Conservation (phyloP, 306 rosid species). For the Cicer cuneatum region DNA sequence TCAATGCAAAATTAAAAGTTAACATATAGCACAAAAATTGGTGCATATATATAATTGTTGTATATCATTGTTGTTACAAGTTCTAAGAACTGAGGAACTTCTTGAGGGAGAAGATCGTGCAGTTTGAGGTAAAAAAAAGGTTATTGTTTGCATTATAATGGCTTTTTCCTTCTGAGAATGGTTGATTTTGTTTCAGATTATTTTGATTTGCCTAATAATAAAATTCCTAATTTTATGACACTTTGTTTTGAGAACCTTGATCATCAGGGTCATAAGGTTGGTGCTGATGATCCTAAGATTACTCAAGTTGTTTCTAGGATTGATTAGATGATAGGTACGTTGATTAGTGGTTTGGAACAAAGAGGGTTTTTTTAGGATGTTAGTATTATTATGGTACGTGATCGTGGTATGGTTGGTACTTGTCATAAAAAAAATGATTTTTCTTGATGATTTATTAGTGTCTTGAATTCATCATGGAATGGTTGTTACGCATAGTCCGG, state of each 20-base stretch:
- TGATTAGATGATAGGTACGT: conserved; percentile 82
- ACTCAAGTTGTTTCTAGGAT: conserved; percentile 79
- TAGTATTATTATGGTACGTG: conserved; percentile 78
- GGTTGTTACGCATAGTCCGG: conserved; percentile 69
- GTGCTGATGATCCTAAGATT: conserved; percentile 89
- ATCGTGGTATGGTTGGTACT: conserved; percentile 99
- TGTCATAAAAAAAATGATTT: conserved; percentile 84
- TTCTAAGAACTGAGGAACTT: no score
- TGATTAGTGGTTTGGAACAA: conserved; percentile 80
- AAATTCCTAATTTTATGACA: conserved; percentile 85
- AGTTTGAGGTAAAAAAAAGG: conserved; percentile 87
- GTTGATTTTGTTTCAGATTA: conserved; percentile 66
- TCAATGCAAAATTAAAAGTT: no score
- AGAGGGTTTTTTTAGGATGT: conserved; percentile 92
- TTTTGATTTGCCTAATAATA: conserved; percentile 73
- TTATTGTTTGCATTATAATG: conserved; percentile 64
- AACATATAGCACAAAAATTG: no score
- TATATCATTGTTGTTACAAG: no score
- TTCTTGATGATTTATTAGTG: conserved; percentile 72
- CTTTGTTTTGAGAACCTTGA: conserved; percentile 97
- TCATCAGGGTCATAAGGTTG: conserved; percentile 90
- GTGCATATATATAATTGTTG: no score
- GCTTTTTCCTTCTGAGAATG: conserved; percentile 76
- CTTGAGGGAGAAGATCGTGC: no score
- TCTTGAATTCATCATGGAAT: conserved; percentile 69